Conservation (phyloP, 768 basidiomycete genomes). For the Boletus subcaerulescens region DNA sequence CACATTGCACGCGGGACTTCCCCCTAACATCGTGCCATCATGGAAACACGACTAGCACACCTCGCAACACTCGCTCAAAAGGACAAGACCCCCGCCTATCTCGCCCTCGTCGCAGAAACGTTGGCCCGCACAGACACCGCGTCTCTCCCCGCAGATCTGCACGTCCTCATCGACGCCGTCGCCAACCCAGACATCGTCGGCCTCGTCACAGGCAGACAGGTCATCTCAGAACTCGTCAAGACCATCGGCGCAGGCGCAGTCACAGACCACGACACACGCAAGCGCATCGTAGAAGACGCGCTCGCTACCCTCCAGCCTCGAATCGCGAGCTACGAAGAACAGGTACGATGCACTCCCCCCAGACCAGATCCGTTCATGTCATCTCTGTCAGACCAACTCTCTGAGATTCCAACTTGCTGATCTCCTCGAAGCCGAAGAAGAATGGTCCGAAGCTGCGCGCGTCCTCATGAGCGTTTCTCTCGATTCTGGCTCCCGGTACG, state of each 20-base stretch:
- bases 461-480: slow-evolving; percentile 91
- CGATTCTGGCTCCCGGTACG: slow-evolving; percentile 83
- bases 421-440: slow-evolving; percentile 83
- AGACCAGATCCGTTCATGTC: neutral
- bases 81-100: slow-evolving; percentile 78
- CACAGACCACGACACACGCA: slow-evolving; percentile 54
- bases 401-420: slow-evolving; percentile 89
- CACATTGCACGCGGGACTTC: too few relatives aligned
- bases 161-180: slow-evolving; percentile 72
- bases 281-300: slow-evolving; percentile 73
- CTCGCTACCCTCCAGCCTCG: slow-evolving; percentile 69
- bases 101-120: slow-evolving; percentile 64
- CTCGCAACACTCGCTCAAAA: slow-evolving; percentile 69
- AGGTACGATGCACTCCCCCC: slow-evolving; percentile 52
- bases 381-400: slow-evolving; percentile 61
- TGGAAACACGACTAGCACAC: slow-evolving; percentile 63
- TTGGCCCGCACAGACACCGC: slow-evolving; percentile 50
- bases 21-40: neutral
- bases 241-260: slow-evolving; percentile 55
- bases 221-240: slow-evolving; percentile 81
- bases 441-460: slow-evolving; percentile 90
- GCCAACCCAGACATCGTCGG: slow-evolving; percentile 80
- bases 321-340: slow-evolving; percentile 92
- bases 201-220: slow-evolving; percentile 85
- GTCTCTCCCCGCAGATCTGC: slow-evolving; percentile 54